Conservation (phyloP, 2,329 filamentous ascomycete genomes). For the Emergomyces africanus region DNA sequence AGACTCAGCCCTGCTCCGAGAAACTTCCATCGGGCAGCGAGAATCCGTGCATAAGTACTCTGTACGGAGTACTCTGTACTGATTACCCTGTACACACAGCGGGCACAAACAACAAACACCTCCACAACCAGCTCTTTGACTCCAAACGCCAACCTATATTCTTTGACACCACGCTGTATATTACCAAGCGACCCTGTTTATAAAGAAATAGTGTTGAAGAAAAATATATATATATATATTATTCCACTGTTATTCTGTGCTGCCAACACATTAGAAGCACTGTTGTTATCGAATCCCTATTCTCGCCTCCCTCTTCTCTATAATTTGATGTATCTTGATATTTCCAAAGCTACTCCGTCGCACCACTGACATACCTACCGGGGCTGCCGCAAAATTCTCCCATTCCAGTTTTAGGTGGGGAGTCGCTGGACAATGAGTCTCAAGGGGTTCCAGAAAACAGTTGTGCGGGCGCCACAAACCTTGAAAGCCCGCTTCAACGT, state of each 20-base stretch:
- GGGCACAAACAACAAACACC: neutral
- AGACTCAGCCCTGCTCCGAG: neutral
- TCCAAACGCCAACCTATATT: too few species aligned
- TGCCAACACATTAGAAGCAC: too few species aligned
- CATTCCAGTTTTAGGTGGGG: neutral
- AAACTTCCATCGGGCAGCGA: neutral
- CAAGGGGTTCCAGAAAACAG: slow-evolving; percentile 86
- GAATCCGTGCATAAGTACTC: neutral
- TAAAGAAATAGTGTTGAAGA: too few species aligned
- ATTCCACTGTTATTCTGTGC: neutral
- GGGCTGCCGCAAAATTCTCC: neutral
- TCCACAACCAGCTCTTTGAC: too few species aligned
- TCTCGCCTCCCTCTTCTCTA: neutral
- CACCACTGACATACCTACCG: neutral
- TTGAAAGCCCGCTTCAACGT: slow-evolving; percentile 90
- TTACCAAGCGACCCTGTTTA: neutral
- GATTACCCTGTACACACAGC: too few species aligned
- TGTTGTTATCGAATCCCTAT: neutral
- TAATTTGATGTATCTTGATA: neutral
- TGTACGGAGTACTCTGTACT: too few species aligned
- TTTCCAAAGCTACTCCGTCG: neutral
- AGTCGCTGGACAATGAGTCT: slow-evolving; percentile 62
- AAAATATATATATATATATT: too few species aligned
- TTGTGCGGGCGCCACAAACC: slow-evolving; percentile 80
- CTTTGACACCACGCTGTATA: too few species aligned